Conservation (phyloP, 2,329 filamentous ascomycete genomes). For the Aspergillus novoparasiticus region DNA sequence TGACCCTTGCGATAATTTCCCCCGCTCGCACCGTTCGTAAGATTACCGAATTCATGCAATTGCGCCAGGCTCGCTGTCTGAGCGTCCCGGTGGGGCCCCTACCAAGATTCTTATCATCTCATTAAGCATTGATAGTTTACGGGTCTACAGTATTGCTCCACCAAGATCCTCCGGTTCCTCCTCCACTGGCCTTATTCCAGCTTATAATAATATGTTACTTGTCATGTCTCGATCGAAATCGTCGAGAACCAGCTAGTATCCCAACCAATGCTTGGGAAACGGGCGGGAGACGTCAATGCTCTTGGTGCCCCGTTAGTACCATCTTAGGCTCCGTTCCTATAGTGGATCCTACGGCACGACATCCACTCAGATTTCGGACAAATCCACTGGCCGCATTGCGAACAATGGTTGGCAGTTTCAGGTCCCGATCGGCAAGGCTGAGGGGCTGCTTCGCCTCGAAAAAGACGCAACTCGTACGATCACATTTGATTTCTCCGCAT, state of each 20-base stretch:
- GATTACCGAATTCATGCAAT: background rate
- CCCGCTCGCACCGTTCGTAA: background rate
- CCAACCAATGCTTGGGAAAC: background rate
- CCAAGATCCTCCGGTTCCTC: background rate
- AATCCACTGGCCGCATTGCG: background rate
- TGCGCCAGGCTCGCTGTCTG: background rate
- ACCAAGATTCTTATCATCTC: background rate
- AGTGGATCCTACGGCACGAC: background rate
- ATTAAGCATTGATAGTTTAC: background rate
- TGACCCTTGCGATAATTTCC: background rate
- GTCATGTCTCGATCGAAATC: background rate
- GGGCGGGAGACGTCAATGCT: background rate
- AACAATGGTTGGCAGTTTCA: background rate
- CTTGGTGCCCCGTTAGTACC: background rate
- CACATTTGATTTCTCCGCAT: background rate
- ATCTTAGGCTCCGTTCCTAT: background rate
- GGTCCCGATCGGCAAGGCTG: background rate
- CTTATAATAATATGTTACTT: background rate
- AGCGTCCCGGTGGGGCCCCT: background rate
- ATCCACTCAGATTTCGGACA: background rate
- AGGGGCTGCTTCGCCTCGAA: background rate
- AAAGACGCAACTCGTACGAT: background rate
- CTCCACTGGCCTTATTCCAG: too few species aligned
- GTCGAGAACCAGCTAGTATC: too few species aligned
- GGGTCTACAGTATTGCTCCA: background rate